Evolutionary conservation across 2,329 filamentous ascomycete genomes (phyloP).

Genomic region (Orbilia quercus): DNA sequence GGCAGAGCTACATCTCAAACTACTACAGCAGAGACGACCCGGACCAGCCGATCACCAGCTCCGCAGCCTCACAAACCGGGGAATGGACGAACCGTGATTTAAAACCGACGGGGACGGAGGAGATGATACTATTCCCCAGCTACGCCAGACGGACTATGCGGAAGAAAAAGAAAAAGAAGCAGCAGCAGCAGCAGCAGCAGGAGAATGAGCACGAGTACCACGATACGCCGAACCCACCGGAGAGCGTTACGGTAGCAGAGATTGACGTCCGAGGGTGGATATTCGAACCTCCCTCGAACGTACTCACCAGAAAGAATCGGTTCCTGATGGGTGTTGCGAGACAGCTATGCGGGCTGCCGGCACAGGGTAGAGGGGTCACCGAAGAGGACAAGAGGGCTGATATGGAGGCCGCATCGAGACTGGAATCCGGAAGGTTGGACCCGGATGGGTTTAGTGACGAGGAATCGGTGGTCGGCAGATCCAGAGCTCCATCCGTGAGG

Average conservation of each 20-base stretch:
- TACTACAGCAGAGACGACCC: constrained; percentile 67
- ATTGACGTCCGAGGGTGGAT: constrained; percentile 97
- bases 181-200: too few relatives aligned
- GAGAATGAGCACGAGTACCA: constrained; percentile 60
- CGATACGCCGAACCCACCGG: constrained; percentile 60
- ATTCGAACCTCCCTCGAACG: constrained; percentile 81
- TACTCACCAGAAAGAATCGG: constrained; percentile 86
- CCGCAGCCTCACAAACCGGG: constrained; percentile 70
- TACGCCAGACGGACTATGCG: constrained; percentile 80
- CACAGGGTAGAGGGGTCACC: constrained; percentile 68
- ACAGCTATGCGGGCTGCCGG: constrained; percentile 85
- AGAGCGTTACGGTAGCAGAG: constrained; percentile 78
- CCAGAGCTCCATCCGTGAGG: constrained; percentile 63
- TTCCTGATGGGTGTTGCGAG: constrained; percentile 86
- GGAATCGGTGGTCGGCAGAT: constrained; percentile 60
- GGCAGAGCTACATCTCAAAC: constrained; percentile 70
- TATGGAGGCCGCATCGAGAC: constrained; percentile 43
- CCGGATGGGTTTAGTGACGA: constrained; percentile 64
- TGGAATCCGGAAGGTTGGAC: constrained; percentile 57
- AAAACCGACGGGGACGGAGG: constrained; percentile 80
- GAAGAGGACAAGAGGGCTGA: constrained; percentile 59
- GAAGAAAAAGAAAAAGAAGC: constrained; percentile 64
- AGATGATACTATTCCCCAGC: constrained; percentile 94
- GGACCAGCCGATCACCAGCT: constrained; percentile 64
- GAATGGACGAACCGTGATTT: constrained; percentile 85